Percentiles rank a stretch among this genome's conserved stretches.
phyloP scores from a whole-genome alignment of 2,329 filamentous ascomycete genomes.

The Neofusicoccum ribis region DNA sequence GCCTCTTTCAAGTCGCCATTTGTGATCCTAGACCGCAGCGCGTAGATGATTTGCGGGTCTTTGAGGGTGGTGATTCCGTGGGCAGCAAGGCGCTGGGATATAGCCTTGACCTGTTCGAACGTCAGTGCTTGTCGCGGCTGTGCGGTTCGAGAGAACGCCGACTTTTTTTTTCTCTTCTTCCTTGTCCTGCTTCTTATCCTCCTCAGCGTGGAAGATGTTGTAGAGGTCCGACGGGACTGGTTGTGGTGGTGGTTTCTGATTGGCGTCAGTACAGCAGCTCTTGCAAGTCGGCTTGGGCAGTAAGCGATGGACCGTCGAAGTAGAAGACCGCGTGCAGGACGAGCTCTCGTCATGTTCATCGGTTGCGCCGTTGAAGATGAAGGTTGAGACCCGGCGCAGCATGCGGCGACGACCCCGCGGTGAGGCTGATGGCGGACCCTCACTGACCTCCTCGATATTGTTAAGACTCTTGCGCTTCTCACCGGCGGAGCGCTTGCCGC shows the following conservation, averaged over 20 bases:
- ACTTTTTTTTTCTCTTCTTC: conserved; percentile 55
- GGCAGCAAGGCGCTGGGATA: conserved; percentile 54
- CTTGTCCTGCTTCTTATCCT: conserved; percentile 56
- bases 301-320: not conserved
- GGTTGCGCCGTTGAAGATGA: conserved; percentile 5
- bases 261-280: not conserved
- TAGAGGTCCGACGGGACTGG: conserved; percentile 52
- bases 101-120: conserved; percentile 47
- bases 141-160: conserved; percentile 23
- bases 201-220: conserved; percentile 64
- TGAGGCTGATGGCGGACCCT: not conserved
- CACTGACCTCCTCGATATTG: conserved; percentile 19
- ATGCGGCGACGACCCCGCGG: conserved; percentile 12
- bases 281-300: not conserved
- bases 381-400: conserved; percentile 4
- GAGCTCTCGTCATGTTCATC: not conserved
- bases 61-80: conserved; percentile 58
- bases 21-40: conserved; percentile 62
- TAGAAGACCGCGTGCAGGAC: not conserved
- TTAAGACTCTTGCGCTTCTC: conserved; percentile 33
- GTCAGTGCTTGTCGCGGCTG: not conserved
- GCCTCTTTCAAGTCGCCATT: conserved; percentile 72
- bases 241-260: not conserved
- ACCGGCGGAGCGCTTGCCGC: conserved; percentile 54
- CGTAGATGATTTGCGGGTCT: conserved; percentile 64